Percentiles rank a stretch among this genome's conserved stretches.
Conservation (phyloP, 805 yeast genomes). For the Wickerhamiella vanderwaltii region DNA sequence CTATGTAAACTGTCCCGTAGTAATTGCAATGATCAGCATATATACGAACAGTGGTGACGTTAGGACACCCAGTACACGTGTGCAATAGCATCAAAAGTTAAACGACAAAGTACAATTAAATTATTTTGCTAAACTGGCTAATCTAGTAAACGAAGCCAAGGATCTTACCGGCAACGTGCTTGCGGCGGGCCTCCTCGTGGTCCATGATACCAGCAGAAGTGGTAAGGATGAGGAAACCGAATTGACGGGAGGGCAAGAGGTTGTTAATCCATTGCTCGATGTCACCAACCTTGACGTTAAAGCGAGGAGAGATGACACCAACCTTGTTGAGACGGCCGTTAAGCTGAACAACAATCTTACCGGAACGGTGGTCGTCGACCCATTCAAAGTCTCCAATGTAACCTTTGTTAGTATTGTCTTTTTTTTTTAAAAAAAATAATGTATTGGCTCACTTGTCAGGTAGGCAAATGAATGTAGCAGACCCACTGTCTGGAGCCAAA, state of each 20-base stretch:
- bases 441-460: constrained; percentile 8
- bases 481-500: constrained; percentile 5
- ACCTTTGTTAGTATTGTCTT: constrained; percentile 26
- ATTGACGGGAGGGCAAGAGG: constrained; percentile 98
- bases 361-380: constrained; percentile 98
- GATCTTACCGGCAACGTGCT: constrained; percentile 98
- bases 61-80: too few relatives aligned
- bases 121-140: constrained; percentile 1
- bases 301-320: constrained; percentile 98
- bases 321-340: constrained; percentile 98
- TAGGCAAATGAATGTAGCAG: neutral
- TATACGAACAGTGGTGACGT: too few relatives aligned
- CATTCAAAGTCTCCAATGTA: constrained; percentile 98
- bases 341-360: constrained; percentile 90
- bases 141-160: constrained; percentile 90
- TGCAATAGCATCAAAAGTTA: too few relatives aligned
- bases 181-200: constrained; percentile 99
- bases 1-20: too few relatives aligned
- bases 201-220: constrained; percentile 99
- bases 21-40: too few relatives aligned
- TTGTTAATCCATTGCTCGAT: constrained; percentile 98
- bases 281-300: constrained; percentile 89
- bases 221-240: constrained; percentile 94
- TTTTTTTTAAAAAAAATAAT: neutral
- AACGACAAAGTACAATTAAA: constrained; percentile 2